Conservation (phyloP, 2,329 filamentous ascomycete genomes). For the Diaporthe ampelina region DNA sequence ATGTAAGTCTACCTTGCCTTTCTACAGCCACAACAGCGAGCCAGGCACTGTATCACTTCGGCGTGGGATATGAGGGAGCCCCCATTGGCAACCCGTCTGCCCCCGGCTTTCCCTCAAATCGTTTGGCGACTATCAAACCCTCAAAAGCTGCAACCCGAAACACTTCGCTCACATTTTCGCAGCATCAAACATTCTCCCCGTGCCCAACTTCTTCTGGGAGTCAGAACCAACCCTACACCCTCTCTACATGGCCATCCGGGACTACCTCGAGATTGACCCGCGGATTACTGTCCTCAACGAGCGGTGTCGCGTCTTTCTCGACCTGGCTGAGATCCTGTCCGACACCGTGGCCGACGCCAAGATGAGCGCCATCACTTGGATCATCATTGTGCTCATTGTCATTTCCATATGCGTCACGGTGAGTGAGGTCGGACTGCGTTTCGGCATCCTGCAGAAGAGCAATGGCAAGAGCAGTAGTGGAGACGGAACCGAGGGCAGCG, state of each 20-base stretch:
- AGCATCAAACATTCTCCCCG: conserved; percentile 96
- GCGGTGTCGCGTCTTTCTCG: conserved; percentile 94
- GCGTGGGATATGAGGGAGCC: not conserved
- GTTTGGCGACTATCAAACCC: not conserved
- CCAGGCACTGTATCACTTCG: not conserved
- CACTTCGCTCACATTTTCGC: conserved; percentile 13
- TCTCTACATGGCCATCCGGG: conserved; percentile 92
- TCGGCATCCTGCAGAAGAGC: conserved; percentile 75
- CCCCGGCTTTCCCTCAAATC: not conserved
- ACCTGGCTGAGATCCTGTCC: conserved; percentile 93
- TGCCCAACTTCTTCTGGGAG: conserved; percentile 99
- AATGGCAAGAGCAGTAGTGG: not conserved
- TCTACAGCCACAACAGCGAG: not conserved
- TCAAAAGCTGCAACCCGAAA: not conserved
- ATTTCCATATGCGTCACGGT: conserved; percentile 93
- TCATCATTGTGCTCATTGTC: conserved; percentile 94
- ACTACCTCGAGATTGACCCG: conserved; percentile 97
- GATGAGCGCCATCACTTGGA: conserved; percentile 98
- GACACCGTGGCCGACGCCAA: conserved; percentile 94
- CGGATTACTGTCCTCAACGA: conserved; percentile 98
- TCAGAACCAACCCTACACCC: conserved; percentile 95
- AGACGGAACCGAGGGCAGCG: conserved; percentile 17
- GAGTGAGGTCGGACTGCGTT: conserved; percentile 88
- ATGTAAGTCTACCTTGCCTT: conserved; percentile 70
- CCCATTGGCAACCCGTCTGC: conserved; percentile 40